Conservation (phyloP, 1,139 yeast genomes). For the Debaryomyces nepalensis region DNA sequence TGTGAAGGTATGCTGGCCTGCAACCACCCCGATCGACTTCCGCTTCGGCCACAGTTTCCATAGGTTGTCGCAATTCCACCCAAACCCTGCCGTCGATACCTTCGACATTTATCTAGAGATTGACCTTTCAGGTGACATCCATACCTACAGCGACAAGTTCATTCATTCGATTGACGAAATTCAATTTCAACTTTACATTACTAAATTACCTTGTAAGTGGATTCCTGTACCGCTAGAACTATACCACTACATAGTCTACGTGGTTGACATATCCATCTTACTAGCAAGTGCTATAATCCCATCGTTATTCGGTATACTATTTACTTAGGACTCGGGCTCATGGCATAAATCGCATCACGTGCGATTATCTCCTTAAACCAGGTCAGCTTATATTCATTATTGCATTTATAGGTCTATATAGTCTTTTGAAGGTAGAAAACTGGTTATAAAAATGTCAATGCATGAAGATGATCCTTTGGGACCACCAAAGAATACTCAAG, state of each 20-base stretch:
- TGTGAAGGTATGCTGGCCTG: constrained; percentile 52
- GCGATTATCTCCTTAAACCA: constrained; percentile 5
- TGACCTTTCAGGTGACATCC: constrained; percentile 31
- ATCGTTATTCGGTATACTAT: constrained; percentile 1
- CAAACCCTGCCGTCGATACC: constrained; percentile 14
- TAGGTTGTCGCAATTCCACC: constrained; percentile 18
- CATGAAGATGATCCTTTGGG: constrained; percentile 54
- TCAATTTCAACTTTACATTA: constrained; percentile 34
- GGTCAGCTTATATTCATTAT: constrained; percentile 2
- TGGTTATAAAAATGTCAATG: constrained; percentile 18
- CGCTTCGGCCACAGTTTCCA: constrained; percentile 29
- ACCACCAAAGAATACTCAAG: constrained; percentile 50
- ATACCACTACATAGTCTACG: constrained; percentile 36
- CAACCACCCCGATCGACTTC: constrained; percentile 41
- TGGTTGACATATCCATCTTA: constrained; percentile 35
- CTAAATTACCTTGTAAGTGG: constrained; percentile 35
- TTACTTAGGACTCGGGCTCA: constrained; percentile 2
- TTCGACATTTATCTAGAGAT: constrained; percentile 39
- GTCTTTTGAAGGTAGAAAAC: background rate
- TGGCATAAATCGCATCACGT: constrained; percentile 2
- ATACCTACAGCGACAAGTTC: constrained; percentile 25
- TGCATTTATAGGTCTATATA: background rate
- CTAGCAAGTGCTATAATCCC: constrained; percentile 1
- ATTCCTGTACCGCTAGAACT: constrained; percentile 49
- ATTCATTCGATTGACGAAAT: constrained; percentile 22